These are phyloP conservation scores for Leccinum broughii DNA, from an alignment of 768 basidiomycete species.

Conservation along the genomic window DNA sequence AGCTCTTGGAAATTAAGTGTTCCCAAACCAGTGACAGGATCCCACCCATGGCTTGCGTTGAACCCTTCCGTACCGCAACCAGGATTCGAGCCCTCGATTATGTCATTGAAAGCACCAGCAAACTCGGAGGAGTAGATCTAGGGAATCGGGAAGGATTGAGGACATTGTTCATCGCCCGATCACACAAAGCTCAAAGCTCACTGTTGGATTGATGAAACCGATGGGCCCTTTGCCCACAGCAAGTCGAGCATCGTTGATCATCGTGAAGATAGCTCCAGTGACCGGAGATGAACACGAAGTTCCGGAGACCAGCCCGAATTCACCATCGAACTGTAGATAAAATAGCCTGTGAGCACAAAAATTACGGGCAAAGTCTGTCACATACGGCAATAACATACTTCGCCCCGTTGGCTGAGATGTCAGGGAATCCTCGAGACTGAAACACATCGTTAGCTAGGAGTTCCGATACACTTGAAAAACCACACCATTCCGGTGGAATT, in stretches of 20 bases:
- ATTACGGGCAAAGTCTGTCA: background rate
- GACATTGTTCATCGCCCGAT: background rate
- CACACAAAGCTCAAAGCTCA: slow-evolving; percentile 17
- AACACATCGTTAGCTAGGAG: slow-evolving; percentile 12
- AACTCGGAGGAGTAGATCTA: slow-evolving; percentile 48
- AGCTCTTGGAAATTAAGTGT: slow-evolving; percentile 45
- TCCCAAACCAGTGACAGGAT: slow-evolving; percentile 49
- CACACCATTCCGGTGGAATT: slow-evolving; percentile 30
- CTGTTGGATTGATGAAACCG: slow-evolving; percentile 47
- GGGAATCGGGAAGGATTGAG: background rate
- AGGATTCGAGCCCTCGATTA: slow-evolving; percentile 44
- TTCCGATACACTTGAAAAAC: background rate
- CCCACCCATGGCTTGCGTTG: slow-evolving; percentile 38
- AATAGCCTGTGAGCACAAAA: background rate
- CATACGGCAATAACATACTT: slow-evolving; percentile 26
- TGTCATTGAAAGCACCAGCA: slow-evolving; percentile 47
- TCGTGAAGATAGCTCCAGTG: slow-evolving; percentile 35
- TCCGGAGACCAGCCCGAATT: slow-evolving; percentile 28
- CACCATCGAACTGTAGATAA: slow-evolving; percentile 24
- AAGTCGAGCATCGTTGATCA: slow-evolving; percentile 42
- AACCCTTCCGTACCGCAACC: slow-evolving; percentile 46
- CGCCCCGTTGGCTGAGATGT: slow-evolving; percentile 40
- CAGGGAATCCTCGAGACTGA: slow-evolving; percentile 39
- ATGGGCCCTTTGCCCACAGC: slow-evolving; percentile 33
- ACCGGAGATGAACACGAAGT: slow-evolving; percentile 37